Evolutionary conservation across 1,139 yeast species (phyloP).

Genomic region (Williopsis jadinii): DNA sequence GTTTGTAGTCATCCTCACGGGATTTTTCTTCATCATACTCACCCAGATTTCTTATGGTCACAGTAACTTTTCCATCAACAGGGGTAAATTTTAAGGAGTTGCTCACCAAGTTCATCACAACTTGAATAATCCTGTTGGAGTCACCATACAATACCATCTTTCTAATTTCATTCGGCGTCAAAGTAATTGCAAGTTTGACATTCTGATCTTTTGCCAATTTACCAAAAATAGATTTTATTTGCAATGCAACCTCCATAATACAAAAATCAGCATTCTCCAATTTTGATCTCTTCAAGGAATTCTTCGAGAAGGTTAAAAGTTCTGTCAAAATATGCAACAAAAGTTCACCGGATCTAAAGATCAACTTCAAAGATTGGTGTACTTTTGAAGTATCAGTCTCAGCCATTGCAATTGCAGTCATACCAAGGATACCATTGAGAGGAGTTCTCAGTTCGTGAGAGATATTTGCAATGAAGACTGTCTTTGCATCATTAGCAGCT

Average conservation of each 20-base stretch:
- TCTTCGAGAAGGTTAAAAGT: slow-evolving; percentile 80
- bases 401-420: slow-evolving; percentile 91
- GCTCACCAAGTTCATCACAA: slow-evolving; percentile 80
- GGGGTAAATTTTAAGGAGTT: slow-evolving; percentile 89
- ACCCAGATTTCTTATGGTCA: slow-evolving; percentile 58
- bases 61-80: slow-evolving; percentile 72
- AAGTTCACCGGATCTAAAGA: slow-evolving; percentile 83
- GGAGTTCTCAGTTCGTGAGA: slow-evolving; percentile 96
- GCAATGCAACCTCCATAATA: slow-evolving; percentile 63
- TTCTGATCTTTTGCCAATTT: slow-evolving; percentile 76
- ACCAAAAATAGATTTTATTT: slow-evolving; percentile 79
- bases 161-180: slow-evolving; percentile 55
- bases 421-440: slow-evolving; percentile 88
- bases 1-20: slow-evolving; percentile 25
- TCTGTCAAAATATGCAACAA: slow-evolving; percentile 84
- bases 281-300: slow-evolving; percentile 81
- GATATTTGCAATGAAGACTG: slow-evolving; percentile 90
- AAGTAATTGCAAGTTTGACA: slow-evolving; percentile 50
- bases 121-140: slow-evolving; percentile 78
- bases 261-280: slow-evolving; percentile 76
- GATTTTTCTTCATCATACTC: slow-evolving; percentile 55
- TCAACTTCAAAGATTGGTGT: slow-evolving; percentile 63
- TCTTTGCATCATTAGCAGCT: slow-evolving; percentile 89
- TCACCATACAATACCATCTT: slow-evolving; percentile 74
- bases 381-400: slow-evolving; percentile 64